Evolutionary conservation across 495 filamentous ascomycete genomes (phyloP), one percentile per base, ranked within the genome.

Genomic region (Antarctomyces pellizariae): DNA sequence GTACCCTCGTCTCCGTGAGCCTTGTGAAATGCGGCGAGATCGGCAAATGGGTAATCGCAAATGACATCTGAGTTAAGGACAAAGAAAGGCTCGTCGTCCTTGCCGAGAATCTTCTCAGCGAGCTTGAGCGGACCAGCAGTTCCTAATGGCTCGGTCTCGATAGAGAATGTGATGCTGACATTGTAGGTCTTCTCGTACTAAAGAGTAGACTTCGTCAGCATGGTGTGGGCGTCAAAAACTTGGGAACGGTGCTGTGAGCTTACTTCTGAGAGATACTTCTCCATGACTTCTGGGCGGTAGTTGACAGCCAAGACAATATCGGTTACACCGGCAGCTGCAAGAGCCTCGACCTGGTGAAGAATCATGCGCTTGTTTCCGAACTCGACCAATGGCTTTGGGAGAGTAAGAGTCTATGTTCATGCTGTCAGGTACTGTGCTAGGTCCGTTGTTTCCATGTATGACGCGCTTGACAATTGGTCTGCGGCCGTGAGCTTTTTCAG

Each of bases 311-410:
- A 59, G 20, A 97, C 89, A 43, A 97, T 91, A 56, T 95, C 82
- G 35, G 84, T 95, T 19, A 95, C 86, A 47, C 86, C 86, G 16
- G 83, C 86, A 36, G 75, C 77, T 37, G 89, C 86, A 41, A 97
- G 58, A 39, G 76, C 77, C 54, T 95, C 83, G 39, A 97, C 75
- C 52, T 97, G 86, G 59, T 97, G 86, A 35, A 86, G 61, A 54
- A 97, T 97, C 86, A 97, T 97, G 39, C 83, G 86, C 48, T 78
- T 80, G 62, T 97, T 97, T 39, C 68, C 83, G 50, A 97, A 97
- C 55, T 97, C 86, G 43, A 97, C 86, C 38, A 97, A 60, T 23
- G 86, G 86, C 50, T 97, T 97, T 13, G 86, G 86, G 36, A 93
- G 75, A 22, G 86, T 95, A 43, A 97, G 65, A 30, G 86, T 97